phyloP scores from a whole-genome alignment of 2,329 filamentous ascomycete species.

The Mycogone perniciosa region DNA sequence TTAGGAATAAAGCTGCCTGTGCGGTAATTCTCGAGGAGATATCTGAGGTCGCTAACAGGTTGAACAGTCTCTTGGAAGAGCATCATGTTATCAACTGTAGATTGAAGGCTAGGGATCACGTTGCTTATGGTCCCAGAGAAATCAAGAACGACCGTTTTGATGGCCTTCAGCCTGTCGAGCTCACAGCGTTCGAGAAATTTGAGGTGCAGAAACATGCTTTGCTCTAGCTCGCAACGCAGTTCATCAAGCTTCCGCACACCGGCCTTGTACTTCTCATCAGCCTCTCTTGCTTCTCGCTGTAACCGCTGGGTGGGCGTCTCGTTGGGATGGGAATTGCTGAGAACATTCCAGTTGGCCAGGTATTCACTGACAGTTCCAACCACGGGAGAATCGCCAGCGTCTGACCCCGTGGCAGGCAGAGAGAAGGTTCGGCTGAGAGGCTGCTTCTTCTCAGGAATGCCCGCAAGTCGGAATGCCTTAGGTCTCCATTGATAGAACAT shows the following conservation, averaged over 20 bases:
- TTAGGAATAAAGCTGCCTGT: slow-evolving; percentile 88
- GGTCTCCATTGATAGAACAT: slow-evolving; percentile 97
- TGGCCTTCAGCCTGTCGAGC: slow-evolving; percentile 89
- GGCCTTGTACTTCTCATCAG: slow-evolving; percentile 89
- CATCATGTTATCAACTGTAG: slow-evolving; percentile 97
- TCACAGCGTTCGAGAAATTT: slow-evolving; percentile 97
- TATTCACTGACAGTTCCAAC: slow-evolving; percentile 84
- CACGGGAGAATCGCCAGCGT: slow-evolving; percentile 63
- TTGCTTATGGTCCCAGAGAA: slow-evolving; percentile 97
- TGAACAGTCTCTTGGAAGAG: slow-evolving; percentile 99
- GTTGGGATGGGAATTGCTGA: slow-evolving; percentile 78
- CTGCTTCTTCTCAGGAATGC: slow-evolving; percentile 81
- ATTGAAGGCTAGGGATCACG: slow-evolving; percentile 91
- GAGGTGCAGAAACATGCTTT: slow-evolving; percentile 86
- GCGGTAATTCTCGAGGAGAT: slow-evolving; percentile 92
- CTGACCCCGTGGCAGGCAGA: slow-evolving; percentile 53
- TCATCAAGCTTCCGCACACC: slow-evolving; percentile 81
- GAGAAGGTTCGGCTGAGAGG: slow-evolving; percentile 69
- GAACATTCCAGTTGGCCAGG: slow-evolving; percentile 83
- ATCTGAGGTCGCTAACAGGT: slow-evolving; percentile 80
- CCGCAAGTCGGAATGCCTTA: slow-evolving; percentile 81
- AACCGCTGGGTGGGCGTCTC: slow-evolving; percentile 84
- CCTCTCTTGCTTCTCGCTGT: slow-evolving; percentile 79
- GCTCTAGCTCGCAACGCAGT: slow-evolving; percentile 88
- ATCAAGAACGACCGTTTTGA: slow-evolving; percentile 96